Conservation (phyloP, 1,284 basidiomycete genomes). For the Amanita bisporigera region DNA sequence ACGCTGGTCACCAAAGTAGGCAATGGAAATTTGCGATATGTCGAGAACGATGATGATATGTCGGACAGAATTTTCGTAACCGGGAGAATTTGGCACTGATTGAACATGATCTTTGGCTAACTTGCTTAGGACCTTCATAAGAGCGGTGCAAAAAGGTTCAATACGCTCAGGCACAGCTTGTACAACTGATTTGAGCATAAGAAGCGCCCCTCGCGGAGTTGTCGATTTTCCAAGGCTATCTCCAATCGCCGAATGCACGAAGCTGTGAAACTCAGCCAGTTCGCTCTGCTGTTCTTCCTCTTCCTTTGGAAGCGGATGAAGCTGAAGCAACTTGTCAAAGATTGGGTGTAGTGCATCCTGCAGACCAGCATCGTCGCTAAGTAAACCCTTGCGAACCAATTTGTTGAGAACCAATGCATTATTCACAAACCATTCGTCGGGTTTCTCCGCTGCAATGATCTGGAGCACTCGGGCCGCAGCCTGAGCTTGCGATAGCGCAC, state of each 20-base stretch:
- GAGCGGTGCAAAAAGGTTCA: constrained; percentile 76
- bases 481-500: constrained; percentile 71
- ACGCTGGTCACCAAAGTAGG: constrained; percentile 72
- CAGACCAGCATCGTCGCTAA: constrained; percentile 75
- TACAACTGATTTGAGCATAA: constrained; percentile 91
- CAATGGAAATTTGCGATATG: constrained; percentile 69
- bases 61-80: constrained; percentile 65
- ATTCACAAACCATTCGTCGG: constrained; percentile 80
- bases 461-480: constrained; percentile 92
- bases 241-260: constrained; percentile 77
- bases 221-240: constrained; percentile 82
- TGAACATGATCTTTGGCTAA: constrained; percentile 90
- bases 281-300: constrained; percentile 71
- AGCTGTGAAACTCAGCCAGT: constrained; percentile 79
- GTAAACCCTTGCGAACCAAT: constrained; percentile 88
- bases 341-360: constrained; percentile 86
- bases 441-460: constrained; percentile 84
- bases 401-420: constrained; percentile 87
- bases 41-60: constrained; percentile 72
- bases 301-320: constrained; percentile 85
- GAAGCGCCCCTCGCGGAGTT: constrained; percentile 80
- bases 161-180: constrained; percentile 84
- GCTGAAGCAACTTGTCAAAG: constrained; percentile 85
- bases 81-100: constrained; percentile 51
- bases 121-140: constrained; percentile 88